Base-by-base conservation (phyloP, 768 basidiomycete species). In the Amyloporia xantha region DNA sequence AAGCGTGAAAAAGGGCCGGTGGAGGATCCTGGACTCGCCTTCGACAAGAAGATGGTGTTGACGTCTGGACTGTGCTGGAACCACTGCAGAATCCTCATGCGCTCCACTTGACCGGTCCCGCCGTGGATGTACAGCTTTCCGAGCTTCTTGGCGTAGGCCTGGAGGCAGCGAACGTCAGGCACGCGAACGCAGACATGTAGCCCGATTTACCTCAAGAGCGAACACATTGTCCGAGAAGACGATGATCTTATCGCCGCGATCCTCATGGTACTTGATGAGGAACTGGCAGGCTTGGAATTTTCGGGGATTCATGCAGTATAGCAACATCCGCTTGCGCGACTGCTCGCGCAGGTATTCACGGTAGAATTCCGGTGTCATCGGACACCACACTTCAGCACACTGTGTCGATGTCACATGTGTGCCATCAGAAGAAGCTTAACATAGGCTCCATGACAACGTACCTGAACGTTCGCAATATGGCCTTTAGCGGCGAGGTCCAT, bases 361-460 rank as follows among this genome's bases (percentile, higher is more conserved):
- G 66, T 98, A 99, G 66, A 99, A 99, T 64, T 98, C 94, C 4
- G 96, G 95, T 17, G 96, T 95, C 96, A 99, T 98, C 15, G 91
- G 91, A 63, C 96, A 99, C 96, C 96, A 99, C 6, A 99, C 96
- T 68, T 99, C 96, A 13, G 96, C 96, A 63, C 96, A 99, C 91
- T 98, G 58, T 19, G 51, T 12, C 2, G 25, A 4, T 35, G 27
- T 20, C 19, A 28, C 10, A 19, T 47, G 27, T 21, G 35, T 27
- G 13, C 12, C 30, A 24, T 26, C 6, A 26, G 21, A 13, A 5
- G 27, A 27, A 26, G 43, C 26, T 21, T 30, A 48, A 17, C 36
- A 17, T 35, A n/a, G 42, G 50, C 35, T 38, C 26, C 46, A 27
- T 42, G 24, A 40, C 30, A 24, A 63, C 76, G 58, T 64, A 93